phyloP scores from a whole-genome alignment of 345 rosid species.

The Aegle marmelos region DNA sequence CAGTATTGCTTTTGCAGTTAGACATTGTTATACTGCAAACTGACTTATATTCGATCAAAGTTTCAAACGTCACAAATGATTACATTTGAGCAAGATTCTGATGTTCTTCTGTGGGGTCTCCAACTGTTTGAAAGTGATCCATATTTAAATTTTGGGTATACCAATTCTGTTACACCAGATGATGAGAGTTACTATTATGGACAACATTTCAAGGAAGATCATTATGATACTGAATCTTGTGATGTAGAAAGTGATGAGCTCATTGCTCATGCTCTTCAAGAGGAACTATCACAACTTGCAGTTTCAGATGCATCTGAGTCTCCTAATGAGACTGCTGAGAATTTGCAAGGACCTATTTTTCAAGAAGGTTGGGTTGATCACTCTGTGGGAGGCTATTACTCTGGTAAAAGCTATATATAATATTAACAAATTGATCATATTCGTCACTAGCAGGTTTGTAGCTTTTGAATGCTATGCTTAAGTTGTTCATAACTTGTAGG shows the following conservation, averaged over 20 bases:
- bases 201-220: slow-evolving; percentile 34
- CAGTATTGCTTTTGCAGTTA: neutral
- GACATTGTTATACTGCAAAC: neutral
- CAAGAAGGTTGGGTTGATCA: slow-evolving; percentile 40
- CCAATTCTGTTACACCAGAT: slow-evolving; percentile 26
- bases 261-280: slow-evolving; percentile 59
- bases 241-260: slow-evolving; percentile 51
- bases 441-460: neutral
- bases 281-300: slow-evolving; percentile 61
- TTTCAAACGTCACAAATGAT: slow-evolving; percentile 26
- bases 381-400: slow-evolving; percentile 33
- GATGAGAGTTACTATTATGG: slow-evolving; percentile 39
- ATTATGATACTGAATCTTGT: slow-evolving; percentile 29
- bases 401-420: slow-evolving; percentile 33
- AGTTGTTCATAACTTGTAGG: slow-evolving; percentile 23
- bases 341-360: slow-evolving; percentile 30
- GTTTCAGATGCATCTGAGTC: slow-evolving; percentile 37
- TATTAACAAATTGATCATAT: neutral
- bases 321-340: slow-evolving; percentile 28
- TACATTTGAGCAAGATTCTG: slow-evolving; percentile 56
- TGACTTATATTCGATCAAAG: neutral
- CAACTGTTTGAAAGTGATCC: slow-evolving; percentile 56
- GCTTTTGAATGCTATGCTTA: neutral
- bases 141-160: slow-evolving; percentile 38
- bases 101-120: slow-evolving; percentile 57